Base-by-base conservation (phyloP, 306 rosid genomes). In the Malus orientalis region DNA sequence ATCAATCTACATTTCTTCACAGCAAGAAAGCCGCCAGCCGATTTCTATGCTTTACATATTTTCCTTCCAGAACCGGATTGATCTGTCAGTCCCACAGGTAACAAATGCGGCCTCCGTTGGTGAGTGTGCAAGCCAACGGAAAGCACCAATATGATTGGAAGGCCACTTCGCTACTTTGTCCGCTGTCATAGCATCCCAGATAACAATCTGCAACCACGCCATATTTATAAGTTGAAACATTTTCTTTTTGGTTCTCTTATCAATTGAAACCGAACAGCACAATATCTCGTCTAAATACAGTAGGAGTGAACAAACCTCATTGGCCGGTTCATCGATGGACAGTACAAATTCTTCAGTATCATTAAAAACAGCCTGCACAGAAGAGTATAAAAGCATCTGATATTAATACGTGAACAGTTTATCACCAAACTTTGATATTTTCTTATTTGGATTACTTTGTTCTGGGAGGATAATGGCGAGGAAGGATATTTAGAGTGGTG, bases 111-210 rank as follows among this genome's bases (percentile, higher is more conserved):
- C 83, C 77, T 91, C 98, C 11, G 71, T 19, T 20, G 91, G 93
- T 2, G 95, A 94, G 86, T 94, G 96, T 47, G 89, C 98, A 57
- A 94, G 89, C 97, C 98, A 91, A 69, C 98, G 96, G 20, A 96
- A 97, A 16, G 89, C 91, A 44, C 97, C 98, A 20, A 78, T 78
- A 74, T 91, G 98, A 86, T 88, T 90, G 38, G 98, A 94, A 51
- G 98, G 96, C 91, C 96, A 89, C 76, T 86, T 87, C 49, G 95
- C 96, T 36, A 94, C 91, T 71, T 83, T 83, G 66, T 91, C 98
- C 66, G 97, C 82, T 25, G 95, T 91, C 89, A 88, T 38, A 2
- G 96, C 93, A 87, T 94, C 98, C 97, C 97, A 94, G 20, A 86
- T 70, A 59, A 90, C 87, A 51, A 94, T 83, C 98, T 94, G 96